Conservation (phyloP, 1,284 basidiomycete species). For the Porodaedalea pini region DNA sequence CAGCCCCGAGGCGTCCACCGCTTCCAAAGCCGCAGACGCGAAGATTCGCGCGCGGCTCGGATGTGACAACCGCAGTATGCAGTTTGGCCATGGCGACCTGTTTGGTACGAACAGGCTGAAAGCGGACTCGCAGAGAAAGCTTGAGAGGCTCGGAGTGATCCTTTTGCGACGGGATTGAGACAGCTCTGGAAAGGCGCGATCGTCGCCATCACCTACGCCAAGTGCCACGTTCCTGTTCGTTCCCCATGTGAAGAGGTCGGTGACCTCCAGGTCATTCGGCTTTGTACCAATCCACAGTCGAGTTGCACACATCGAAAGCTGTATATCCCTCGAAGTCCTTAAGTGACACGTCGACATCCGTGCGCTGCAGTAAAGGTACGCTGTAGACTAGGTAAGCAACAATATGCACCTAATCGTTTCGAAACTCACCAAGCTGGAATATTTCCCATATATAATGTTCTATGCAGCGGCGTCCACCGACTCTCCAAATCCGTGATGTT, state of each 20-base stretch:
- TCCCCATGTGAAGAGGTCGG: constrained; percentile 90
- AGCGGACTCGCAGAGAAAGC: constrained; percentile 38
- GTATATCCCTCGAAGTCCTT: constrained; percentile 92
- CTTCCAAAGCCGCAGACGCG: constrained; percentile 85
- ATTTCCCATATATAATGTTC: constrained; percentile 88
- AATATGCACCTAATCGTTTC: constrained; percentile 1
- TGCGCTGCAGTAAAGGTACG: constrained; percentile 69
- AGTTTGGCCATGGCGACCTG: constrained; percentile 79
- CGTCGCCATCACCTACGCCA: constrained; percentile 78
- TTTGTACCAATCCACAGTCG: constrained; percentile 75
- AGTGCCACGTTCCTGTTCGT: constrained; percentile 86
- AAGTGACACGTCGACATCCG: constrained; percentile 70
- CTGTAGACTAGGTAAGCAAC: constrained; percentile 33
- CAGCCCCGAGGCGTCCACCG: constrained; percentile 75
- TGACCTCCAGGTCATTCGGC: constrained; percentile 43
- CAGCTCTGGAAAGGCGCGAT: constrained; percentile 79
- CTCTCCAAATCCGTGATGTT: constrained; percentile 84
- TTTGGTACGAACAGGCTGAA: constrained; percentile 59
- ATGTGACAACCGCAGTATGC: constrained; percentile 81
- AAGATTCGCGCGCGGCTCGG: constrained; percentile 70
- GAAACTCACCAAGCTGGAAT: constrained; percentile 63
- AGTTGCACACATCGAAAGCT: constrained; percentile 92
- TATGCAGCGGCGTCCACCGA: constrained; percentile 90
- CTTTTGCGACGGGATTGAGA: constrained; percentile 42
- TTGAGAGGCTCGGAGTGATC: constrained; percentile 21